phyloP scores from a whole-genome alignment of 148 eudicot genomes.

The Bassia scoparia region DNA sequence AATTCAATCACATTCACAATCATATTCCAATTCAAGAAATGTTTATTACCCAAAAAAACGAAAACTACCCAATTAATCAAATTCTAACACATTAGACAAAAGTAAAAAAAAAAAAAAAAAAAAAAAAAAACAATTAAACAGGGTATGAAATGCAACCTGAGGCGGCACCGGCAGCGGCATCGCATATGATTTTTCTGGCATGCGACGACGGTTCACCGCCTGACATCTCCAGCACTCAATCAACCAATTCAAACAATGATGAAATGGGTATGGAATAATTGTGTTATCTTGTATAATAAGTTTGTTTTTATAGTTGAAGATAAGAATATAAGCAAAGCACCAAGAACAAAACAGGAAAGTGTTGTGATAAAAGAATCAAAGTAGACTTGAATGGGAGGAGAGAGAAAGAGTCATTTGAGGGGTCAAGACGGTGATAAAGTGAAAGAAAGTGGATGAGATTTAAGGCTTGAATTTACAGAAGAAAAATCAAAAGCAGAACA shows the following conservation, averaged over 20 bases:
- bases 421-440: slow-evolving; percentile 28
- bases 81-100: slow-evolving; percentile 1
- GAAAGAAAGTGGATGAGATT: slow-evolving; percentile 2
- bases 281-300: neutral
- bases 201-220: slow-evolving; percentile 32
- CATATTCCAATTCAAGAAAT: neutral
- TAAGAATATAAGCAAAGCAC: neutral
- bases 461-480: neutral
- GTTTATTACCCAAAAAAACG: slow-evolving; percentile 3
- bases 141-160: slow-evolving; percentile 38
- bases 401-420: slow-evolving; percentile 14
- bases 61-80: neutral
- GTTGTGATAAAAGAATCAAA: neutral
- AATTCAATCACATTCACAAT: neutral
- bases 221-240: slow-evolving; percentile 23
- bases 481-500: neutral
- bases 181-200: slow-evolving; percentile 40
- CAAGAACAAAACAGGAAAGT: neutral
- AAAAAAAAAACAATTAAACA: neutral
- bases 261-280: neutral
- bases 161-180: slow-evolving; percentile 77
- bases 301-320: neutral
- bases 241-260: neutral
- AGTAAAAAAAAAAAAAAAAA: neutral
- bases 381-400: slow-evolving; percentile 9